phyloP scores from a whole-genome alignment of 2,329 filamentous ascomycete genomes.

The Lasiodiplodia citricola region DNA sequence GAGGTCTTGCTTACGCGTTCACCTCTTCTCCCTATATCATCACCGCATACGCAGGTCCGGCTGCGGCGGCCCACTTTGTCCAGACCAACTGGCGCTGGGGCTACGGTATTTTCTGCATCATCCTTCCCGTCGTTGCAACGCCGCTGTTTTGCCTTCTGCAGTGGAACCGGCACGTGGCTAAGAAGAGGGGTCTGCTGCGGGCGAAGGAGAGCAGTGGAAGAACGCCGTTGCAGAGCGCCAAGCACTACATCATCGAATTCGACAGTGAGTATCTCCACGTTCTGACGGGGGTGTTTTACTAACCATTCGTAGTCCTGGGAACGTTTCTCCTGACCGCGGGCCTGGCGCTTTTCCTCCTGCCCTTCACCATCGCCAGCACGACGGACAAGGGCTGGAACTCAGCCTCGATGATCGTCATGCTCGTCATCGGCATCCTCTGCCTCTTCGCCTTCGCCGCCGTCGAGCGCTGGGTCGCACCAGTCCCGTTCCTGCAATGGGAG shows the following conservation, averaged over 20 bases:
- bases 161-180: conserved; percentile 28
- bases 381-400: conserved; percentile 41
- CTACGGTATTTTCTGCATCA: conserved; percentile 69
- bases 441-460: conserved; percentile 47
- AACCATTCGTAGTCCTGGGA: conserved; percentile 54
- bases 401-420: conserved; percentile 49
- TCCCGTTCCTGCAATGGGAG: conserved; percentile 51
- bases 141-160: conserved; percentile 12
- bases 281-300: conserved; percentile 59
- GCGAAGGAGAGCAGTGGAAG: conserved; percentile 50
- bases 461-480: conserved; percentile 47
- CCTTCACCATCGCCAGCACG: conserved; percentile 54
- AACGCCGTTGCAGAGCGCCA: conserved; percentile 52
- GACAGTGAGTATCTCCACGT: conserved; percentile 58
- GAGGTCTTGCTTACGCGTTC: conserved; percentile 68
- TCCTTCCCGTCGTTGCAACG: conserved; percentile 64
- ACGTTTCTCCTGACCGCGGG: conserved; percentile 65
- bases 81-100: conserved; percentile 69
- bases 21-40: conserved; percentile 69
- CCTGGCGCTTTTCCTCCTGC: conserved; percentile 69
- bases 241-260: conserved; percentile 65
- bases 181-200: conserved; percentile 56
- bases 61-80: conserved; percentile 62
- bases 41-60: conserved; percentile 67
- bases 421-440: conserved; percentile 45